Evolutionary conservation across 2,329 filamentous ascomycete species (phyloP).

Genomic region (Talaromyces sp.): DNA sequence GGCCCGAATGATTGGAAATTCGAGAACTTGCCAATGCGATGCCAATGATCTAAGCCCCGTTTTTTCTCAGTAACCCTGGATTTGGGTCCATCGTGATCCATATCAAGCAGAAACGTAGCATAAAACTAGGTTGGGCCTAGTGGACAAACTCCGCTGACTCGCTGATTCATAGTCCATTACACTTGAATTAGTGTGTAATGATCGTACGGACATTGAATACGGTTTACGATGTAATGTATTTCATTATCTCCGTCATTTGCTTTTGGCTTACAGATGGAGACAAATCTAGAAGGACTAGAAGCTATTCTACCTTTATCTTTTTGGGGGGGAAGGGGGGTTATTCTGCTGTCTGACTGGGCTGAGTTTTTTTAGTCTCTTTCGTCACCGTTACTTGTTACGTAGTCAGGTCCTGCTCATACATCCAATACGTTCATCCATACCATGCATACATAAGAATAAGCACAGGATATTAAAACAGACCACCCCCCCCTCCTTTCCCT

Average conservation of each 20-base stretch:
- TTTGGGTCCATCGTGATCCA: slow-evolving; percentile 3
- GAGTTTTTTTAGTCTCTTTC: slow-evolving; percentile 5
- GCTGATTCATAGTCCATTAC: slow-evolving; percentile 1
- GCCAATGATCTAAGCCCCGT: slow-evolving; percentile 2
- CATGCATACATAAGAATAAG: slow-evolving; percentile 4
- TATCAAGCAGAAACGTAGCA: slow-evolving; percentile 9
- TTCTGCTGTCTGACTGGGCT: neutral
- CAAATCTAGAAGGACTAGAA: slow-evolving; percentile 6
- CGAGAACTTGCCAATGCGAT: neutral
- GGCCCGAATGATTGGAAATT: neutral
- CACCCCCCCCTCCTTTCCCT: slow-evolving; percentile 4
- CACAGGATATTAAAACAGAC: slow-evolving; percentile 12
- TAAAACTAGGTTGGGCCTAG: slow-evolving; percentile 8
- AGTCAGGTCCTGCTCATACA: neutral
- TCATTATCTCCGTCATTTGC: slow-evolving; percentile 2
- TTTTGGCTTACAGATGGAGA: neutral
- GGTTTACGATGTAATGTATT: neutral
- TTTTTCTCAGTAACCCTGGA: neutral
- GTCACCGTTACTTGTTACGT: slow-evolving; percentile 10
- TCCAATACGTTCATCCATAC: neutral
- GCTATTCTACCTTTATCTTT: neutral
- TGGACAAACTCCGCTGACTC: neutral
- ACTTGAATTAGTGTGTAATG: too few relatives aligned
- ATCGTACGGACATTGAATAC: too few relatives aligned
- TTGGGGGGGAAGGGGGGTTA: too few relatives aligned